phyloP scores from a whole-genome alignment of 2,329 filamentous ascomycete species.

The Penicillium aurantiogriseum region DNA sequence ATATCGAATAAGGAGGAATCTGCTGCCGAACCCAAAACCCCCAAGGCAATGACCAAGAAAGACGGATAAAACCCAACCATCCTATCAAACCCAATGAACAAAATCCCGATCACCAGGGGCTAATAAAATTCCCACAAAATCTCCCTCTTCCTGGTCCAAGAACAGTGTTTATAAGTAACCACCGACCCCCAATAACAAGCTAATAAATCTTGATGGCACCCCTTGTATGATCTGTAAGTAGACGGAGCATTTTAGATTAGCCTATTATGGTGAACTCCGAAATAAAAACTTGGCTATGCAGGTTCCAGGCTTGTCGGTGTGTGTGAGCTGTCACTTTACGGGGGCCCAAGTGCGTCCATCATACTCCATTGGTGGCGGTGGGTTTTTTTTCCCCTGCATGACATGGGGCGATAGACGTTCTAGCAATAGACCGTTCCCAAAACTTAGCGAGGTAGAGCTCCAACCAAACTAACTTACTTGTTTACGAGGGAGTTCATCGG shows the following conservation, averaged over 20 bases:
- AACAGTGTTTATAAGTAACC: background rate
- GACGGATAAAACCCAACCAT: constrained; percentile 6
- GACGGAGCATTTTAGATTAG: background rate
- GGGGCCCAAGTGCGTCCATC: background rate
- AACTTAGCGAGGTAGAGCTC: background rate
- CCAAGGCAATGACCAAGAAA: constrained; percentile 1
- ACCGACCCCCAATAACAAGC: background rate
- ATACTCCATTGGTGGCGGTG: background rate
- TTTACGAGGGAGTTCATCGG: background rate
- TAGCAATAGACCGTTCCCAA: background rate
- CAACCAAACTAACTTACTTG: background rate
- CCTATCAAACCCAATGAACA: background rate
- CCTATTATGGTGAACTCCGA: background rate
- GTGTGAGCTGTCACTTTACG: constrained; percentile 9
- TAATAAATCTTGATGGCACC: background rate
- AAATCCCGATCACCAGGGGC: background rate
- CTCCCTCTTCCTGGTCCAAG: background rate
- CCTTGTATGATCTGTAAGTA: constrained; percentile 7
- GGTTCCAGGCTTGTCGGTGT: background rate
- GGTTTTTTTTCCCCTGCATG: background rate
- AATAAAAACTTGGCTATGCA: background rate
- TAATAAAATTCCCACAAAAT: background rate
- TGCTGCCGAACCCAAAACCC: background rate
- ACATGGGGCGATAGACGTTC: no score
- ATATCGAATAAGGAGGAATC: background rate